phyloP scores from a whole-genome alignment of 2,329 filamentous ascomycete species.

The Fusarium brachygibbosum region DNA sequence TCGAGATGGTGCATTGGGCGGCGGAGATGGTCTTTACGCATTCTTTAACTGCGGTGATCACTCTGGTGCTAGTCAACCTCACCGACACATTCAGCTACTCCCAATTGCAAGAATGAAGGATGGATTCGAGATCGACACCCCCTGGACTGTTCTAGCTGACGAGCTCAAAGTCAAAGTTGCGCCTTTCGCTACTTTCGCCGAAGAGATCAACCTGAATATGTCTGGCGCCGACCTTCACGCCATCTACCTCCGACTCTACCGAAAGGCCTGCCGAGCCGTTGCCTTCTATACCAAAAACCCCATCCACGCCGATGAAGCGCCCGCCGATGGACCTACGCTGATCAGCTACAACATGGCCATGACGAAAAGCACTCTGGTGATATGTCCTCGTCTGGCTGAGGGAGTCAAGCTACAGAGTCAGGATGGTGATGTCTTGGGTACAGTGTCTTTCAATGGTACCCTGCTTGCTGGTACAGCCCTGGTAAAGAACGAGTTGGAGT shows the following conservation, averaged over 20 bases:
- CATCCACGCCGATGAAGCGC: slow-evolving; percentile 38
- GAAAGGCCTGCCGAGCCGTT: slow-evolving; percentile 59
- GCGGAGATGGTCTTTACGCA: slow-evolving; percentile 64
- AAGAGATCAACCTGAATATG: slow-evolving; percentile 54
- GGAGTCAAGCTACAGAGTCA: slow-evolving; percentile 55
- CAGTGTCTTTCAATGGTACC: slow-evolving; percentile 70
- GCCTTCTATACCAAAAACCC: slow-evolving; percentile 19
- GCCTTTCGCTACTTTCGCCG: slow-evolving; percentile 63
- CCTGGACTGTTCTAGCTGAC: slow-evolving; percentile 66
- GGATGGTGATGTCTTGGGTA: slow-evolving; percentile 56
- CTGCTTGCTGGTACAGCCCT: slow-evolving; percentile 74
- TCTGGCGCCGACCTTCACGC: slow-evolving; percentile 55
- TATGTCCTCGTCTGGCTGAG: slow-evolving; percentile 69
- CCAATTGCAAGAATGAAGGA: slow-evolving; percentile 73
- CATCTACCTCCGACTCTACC: slow-evolving; percentile 64
- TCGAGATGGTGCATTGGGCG: slow-evolving; percentile 8
- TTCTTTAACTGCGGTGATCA: slow-evolving; percentile 79
- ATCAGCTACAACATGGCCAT: slow-evolving; percentile 76
- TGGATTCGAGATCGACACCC: slow-evolving; percentile 56
- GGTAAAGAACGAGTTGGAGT: slow-evolving; percentile 71
- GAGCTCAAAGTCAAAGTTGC: slow-evolving; percentile 50
- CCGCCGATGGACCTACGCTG: slow-evolving; percentile 57
- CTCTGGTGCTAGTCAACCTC: slow-evolving; percentile 79
- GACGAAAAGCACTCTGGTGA: slow-evolving; percentile 65
- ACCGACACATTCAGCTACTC: slow-evolving; percentile 79